A percentile compares a stretch with the other conserved stretches of the same genome.
Evolutionary conservation across 1,284 basidiomycete genomes (phyloP).

Genomic region (Ustilago bromivora): DNA sequence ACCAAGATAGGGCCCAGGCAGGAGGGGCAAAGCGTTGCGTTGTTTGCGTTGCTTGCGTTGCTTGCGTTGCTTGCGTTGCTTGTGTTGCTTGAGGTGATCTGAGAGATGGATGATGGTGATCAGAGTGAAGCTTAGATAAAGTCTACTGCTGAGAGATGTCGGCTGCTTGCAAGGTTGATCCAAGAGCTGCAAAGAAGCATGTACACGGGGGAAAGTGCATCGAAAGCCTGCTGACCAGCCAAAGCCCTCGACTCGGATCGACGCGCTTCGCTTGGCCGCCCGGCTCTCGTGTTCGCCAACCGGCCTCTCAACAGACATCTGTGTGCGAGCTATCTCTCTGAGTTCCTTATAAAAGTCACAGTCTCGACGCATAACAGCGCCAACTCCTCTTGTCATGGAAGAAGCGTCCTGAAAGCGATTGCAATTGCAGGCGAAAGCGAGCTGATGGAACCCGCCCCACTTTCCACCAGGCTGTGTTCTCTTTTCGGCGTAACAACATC

Average conservation of each 20-base stretch:
- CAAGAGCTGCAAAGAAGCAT: background rate
- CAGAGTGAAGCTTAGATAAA: background rate
- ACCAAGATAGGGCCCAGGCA: too few relatives aligned
- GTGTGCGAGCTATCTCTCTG: too few relatives aligned
- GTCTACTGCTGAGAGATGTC: background rate
- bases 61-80: too few relatives aligned
- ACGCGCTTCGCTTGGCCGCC: slow-evolving; percentile 8
- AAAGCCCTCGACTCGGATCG: slow-evolving; percentile 21
- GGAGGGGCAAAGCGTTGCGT: too few relatives aligned
- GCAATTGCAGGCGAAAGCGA: too few relatives aligned
- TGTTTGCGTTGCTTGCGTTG: too few relatives aligned
- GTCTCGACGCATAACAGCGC: too few relatives aligned
- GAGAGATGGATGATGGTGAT: background rate
- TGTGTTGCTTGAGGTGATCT: background rate
- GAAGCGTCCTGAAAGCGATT: too few relatives aligned
- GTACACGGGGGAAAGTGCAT: background rate
- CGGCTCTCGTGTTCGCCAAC: background rate
- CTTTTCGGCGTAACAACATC: background rate
- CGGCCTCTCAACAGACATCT: background rate
- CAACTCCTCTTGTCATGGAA: too few relatives aligned
- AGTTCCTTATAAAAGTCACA: too few relatives aligned
- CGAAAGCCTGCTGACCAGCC: background rate
- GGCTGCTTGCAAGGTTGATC: background rate
- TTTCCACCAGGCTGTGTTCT: background rate
- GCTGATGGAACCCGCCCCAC: too few relatives aligned